These are phyloP conservation scores for Primulina eburnea DNA, from an alignment of 257 asterid species.

Conservation along the genomic window DNA sequence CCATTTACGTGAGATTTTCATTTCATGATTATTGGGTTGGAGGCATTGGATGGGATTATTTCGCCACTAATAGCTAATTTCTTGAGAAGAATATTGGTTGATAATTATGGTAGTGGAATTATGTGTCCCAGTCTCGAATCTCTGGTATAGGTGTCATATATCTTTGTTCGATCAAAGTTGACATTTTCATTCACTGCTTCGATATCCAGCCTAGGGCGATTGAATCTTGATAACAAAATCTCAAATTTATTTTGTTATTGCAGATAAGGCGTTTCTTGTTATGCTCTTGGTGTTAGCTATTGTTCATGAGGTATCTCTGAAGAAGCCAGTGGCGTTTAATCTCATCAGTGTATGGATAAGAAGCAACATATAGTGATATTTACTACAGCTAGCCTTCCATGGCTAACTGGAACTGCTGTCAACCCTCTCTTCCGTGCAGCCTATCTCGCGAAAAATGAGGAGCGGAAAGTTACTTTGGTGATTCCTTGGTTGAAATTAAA, in stretches of 20 bases:
- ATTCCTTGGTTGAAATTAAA: constrained; percentile 83
- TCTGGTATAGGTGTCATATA: constrained; percentile 1
- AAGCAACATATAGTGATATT: constrained; percentile 70
- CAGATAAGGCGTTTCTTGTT: constrained; percentile 26
- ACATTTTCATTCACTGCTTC: constrained; percentile 2
- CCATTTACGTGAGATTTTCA: not conserved
- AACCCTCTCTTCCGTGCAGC: constrained; percentile 98
- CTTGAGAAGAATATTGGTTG: constrained; percentile 10
- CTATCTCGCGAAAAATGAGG: constrained; percentile 69
- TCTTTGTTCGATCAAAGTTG: constrained; percentile 13
- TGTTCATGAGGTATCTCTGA: constrained; percentile 12
- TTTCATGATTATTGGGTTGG: not conserved
- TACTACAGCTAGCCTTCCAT: constrained; percentile 99
- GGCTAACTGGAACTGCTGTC: constrained; percentile 97
- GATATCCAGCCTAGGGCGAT: constrained; percentile 13
- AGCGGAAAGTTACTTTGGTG: constrained; percentile 69
- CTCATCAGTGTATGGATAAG: constrained; percentile 45
- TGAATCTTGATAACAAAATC: constrained; percentile 17
- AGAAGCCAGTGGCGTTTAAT: constrained; percentile 23
- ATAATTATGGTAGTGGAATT: constrained; percentile 1
- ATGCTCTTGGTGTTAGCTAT: constrained; percentile 21
- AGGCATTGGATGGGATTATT: not conserved
- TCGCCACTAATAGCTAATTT: not conserved
- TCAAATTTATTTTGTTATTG: constrained; percentile 20
- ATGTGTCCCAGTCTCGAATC: constrained; percentile 1